phyloP scores from a whole-genome alignment of 108 stramenopile genomes.

The Aurantiochytrium sp. region DNA sequence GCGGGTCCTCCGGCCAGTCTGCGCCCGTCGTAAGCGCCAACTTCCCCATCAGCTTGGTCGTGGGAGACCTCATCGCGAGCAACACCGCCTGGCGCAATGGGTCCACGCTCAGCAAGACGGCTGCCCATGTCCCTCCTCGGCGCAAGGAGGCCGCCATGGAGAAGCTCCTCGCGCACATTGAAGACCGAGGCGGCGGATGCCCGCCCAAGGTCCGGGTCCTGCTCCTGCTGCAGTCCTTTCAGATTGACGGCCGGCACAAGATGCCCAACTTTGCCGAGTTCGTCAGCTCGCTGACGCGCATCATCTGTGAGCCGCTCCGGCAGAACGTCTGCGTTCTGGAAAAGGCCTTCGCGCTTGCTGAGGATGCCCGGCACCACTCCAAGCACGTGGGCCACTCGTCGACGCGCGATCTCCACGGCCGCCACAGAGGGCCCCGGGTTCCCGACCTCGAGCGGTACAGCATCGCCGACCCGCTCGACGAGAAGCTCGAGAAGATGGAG shows the following conservation, averaged over 20 bases:
- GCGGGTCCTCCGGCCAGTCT: background rate
- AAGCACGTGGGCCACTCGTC: too few species aligned
- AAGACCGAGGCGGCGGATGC: background rate
- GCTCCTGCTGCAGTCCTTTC: background rate
- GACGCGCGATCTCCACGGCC: too few species aligned
- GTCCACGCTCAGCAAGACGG: background rate
- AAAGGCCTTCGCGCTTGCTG: background rate
- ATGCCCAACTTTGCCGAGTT: constrained; percentile 29
- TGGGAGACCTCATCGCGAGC: background rate
- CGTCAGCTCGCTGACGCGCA: background rate
- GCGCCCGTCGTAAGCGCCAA: too few species aligned
- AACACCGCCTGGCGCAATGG: background rate
- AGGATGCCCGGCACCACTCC: background rate
- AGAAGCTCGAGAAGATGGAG: constrained; percentile 17
- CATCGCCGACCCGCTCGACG: background rate
- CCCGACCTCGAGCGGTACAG: background rate
- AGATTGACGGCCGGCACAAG: background rate
- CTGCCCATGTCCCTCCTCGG: background rate
- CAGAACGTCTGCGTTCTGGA: background rate
- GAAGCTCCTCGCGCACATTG: background rate
- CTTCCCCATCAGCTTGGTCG: background rate
- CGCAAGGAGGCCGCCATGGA: background rate
- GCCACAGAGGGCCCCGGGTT: background rate
- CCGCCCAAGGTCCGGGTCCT: background rate
- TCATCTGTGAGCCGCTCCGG: background rate